Evolutionary conservation across 2,329 filamentous ascomycete species (phyloP).

Genomic region (Neofusicoccum sp.): DNA sequence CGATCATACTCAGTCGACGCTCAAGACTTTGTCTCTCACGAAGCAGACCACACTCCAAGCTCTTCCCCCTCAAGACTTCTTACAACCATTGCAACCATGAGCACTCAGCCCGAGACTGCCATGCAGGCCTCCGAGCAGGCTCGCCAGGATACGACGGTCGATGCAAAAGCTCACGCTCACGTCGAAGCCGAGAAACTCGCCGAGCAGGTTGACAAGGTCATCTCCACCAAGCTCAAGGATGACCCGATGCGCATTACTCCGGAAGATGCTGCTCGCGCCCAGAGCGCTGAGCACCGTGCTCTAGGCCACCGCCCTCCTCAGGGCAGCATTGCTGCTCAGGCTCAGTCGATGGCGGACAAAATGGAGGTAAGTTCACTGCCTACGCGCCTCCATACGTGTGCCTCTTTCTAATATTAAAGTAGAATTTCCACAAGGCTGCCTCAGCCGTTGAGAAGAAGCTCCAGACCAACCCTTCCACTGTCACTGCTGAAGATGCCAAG

Average conservation of each 20-base stretch:
- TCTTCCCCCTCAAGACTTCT: background rate
- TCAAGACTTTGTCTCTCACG: background rate
- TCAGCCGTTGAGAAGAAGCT: constrained; percentile 24
- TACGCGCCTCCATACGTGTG: no score
- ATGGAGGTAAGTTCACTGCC: constrained; percentile 13
- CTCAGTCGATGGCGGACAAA: constrained; percentile 12
- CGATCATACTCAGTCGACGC: background rate
- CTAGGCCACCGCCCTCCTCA: background rate
- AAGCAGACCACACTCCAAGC: background rate
- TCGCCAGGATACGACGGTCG: background rate
- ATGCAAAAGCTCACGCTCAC: background rate
- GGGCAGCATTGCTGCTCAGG: background rate
- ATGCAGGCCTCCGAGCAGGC: background rate
- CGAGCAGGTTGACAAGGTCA: constrained; percentile 1
- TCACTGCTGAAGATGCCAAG: constrained; percentile 33
- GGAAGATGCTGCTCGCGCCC: constrained; percentile 32
- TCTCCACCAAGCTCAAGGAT: constrained; percentile 24
- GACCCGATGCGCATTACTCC: constrained; percentile 31
- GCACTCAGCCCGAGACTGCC: background rate
- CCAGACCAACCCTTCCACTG: constrained; percentile 25
- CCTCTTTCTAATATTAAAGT: background rate
- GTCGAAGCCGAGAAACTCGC: background rate
- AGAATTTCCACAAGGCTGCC: background rate
- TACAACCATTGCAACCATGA: background rate
- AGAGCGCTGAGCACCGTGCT: constrained; percentile 9